phyloP scores from a whole-genome alignment of 2,329 filamentous ascomycete genomes.

The Hypocreales sp. region DNA sequence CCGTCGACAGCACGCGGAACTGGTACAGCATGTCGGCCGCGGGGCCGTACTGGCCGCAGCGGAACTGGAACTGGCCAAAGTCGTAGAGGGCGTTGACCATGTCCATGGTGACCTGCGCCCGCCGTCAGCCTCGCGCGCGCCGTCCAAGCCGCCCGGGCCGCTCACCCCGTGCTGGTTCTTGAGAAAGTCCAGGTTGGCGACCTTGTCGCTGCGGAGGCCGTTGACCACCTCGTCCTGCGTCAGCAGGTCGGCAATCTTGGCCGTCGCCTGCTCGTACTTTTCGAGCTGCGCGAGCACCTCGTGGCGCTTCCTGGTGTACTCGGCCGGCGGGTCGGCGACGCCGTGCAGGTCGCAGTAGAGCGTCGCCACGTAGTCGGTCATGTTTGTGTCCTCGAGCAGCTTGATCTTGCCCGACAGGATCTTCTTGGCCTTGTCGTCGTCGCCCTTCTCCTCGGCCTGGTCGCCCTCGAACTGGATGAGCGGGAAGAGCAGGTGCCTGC shows the following conservation, averaged over 20 bases:
- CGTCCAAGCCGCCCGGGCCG: constrained; percentile 2
- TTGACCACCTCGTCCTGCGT: constrained; percentile 80
- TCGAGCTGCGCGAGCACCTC: constrained; percentile 73
- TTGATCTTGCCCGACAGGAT: constrained; percentile 81
- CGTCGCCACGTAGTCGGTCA: constrained; percentile 93
- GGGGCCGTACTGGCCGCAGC: constrained; percentile 82
- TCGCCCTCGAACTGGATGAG: constrained; percentile 82
- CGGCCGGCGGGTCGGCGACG: constrained; percentile 60
- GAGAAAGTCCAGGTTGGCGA: constrained; percentile 93
- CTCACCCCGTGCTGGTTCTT: constrained; percentile 88
- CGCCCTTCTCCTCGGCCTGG: constrained; percentile 61
- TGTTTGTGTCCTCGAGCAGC: constrained; percentile 92
- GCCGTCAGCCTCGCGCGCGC: background rate
- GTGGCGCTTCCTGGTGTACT: constrained; percentile 81
- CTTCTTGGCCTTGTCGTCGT: constrained; percentile 43
- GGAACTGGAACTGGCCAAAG: constrained; percentile 95
- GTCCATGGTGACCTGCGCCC: constrained; percentile 64
- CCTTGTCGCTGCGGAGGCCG: constrained; percentile 89
- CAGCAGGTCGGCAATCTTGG: constrained; percentile 76
- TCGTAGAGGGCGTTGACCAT: constrained; percentile 96
- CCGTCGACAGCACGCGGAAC: constrained; percentile 94
- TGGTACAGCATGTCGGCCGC: constrained; percentile 91
- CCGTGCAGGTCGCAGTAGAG: constrained; percentile 82
- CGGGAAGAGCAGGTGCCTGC: constrained; percentile 92
- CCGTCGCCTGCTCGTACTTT: constrained; percentile 72